phyloP scores from a whole-genome alignment of 1,139 yeast genomes.

The Magnusiomyces tetraspermus region DNA sequence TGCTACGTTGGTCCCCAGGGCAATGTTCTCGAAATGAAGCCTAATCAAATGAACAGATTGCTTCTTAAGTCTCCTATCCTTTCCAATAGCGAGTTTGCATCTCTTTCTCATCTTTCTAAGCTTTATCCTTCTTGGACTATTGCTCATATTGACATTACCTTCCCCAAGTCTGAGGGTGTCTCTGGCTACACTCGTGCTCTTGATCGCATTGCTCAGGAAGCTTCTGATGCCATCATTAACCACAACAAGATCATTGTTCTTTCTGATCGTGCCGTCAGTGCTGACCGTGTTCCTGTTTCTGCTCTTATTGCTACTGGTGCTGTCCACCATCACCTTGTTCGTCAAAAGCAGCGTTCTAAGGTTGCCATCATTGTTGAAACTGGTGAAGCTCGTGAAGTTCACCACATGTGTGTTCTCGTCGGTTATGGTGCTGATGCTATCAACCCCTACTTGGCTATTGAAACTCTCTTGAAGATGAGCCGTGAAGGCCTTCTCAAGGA shows the following conservation, averaged over 20 bases:
- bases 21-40: conserved; percentile 83
- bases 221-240: conserved; percentile 74
- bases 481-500: conserved; percentile 64
- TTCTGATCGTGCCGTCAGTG: conserved; percentile 56
- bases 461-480: conserved; percentile 77
- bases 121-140: conserved; percentile 85
- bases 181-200: conserved; percentile 77
- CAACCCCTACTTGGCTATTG: conserved; percentile 89
- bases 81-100: conserved; percentile 60
- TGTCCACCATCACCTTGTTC: conserved; percentile 90
- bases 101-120: conserved; percentile 59
- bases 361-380: conserved; percentile 88
- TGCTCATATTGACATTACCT: conserved; percentile 80
- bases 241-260: conserved; percentile 66
- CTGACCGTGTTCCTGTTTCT: conserved; percentile 66
- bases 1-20: conserved; percentile 98
- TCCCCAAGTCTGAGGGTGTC: conserved; percentile 69
- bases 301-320: conserved; percentile 96
- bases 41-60: conserved; percentile 84
- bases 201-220: conserved; percentile 80
- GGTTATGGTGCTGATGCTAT: conserved; percentile 98
- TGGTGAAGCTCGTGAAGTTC: conserved; percentile 96
- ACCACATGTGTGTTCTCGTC: conserved; percentile 85
- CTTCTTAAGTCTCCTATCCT: conserved; percentile 75
- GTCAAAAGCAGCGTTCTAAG: conserved; percentile 92